Percentiles rank a stretch among this genome's conserved stretches.
Conservation (phyloP, 495 filamentous ascomycete genomes). For the Xylaria scruposa region DNA sequence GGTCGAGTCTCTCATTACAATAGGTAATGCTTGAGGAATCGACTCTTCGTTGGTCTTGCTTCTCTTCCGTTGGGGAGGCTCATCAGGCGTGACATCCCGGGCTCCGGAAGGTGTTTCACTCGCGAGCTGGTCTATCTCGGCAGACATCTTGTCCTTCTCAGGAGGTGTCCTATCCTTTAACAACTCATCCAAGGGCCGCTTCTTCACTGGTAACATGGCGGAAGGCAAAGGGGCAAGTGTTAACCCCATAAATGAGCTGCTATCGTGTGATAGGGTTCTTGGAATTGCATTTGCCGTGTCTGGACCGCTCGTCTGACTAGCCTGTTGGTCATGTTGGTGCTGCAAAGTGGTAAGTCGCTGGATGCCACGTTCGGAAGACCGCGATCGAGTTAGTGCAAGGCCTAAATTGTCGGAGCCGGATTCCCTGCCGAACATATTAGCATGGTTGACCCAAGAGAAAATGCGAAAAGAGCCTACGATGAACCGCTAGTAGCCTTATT, state of each 20-base stretch:
- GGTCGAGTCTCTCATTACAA: not conserved
- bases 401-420: conserved; percentile 1
- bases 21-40: not conserved
- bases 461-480: not conserved
- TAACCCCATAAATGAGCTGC: conserved; percentile 16
- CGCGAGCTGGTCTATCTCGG: conserved; percentile 22
- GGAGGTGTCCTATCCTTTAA: conserved; percentile 13
- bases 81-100: not conserved
- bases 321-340: not conserved
- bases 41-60: not conserved
- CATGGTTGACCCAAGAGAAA: not conserved
- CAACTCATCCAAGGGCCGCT: conserved; percentile 9
- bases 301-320: not conserved
- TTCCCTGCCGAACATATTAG: conserved; percentile 10
- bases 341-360: not conserved
- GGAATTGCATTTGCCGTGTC: not conserved
- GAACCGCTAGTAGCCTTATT: conserved; percentile 24
- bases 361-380: conserved; percentile 10
- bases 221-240: conserved; percentile 17
- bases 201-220: conserved; percentile 18
- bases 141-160: conserved; percentile 25
- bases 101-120: not conserved
- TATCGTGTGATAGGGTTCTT: not conserved
- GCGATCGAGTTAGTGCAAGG: not conserved
- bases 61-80: conserved; percentile 4